Base-by-base conservation (phyloP, 2,329 filamentous ascomycete species). In the Didymella glomerata region DNA sequence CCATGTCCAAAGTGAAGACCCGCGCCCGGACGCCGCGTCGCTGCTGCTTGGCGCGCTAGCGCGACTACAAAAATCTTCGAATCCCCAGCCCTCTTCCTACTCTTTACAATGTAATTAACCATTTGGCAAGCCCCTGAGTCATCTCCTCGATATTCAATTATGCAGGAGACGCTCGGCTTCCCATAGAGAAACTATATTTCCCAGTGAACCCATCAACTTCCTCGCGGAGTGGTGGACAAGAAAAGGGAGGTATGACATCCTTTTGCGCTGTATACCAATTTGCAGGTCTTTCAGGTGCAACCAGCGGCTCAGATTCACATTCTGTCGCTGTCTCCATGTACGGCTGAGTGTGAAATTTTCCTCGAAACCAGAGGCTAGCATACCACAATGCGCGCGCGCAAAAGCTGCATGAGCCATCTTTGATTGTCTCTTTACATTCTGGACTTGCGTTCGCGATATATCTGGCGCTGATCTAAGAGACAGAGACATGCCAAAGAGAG, bases 141-240 rank as follows among this genome's bases (percentile, higher is more conserved):
- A 96, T 94, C 93, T 90, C 90, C 88, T 88, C 91, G 88, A 90
- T 87, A 60, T 73, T 93, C 91, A 92, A 86, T 98, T 86, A 90
- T 92, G 93, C 88, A 91, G 92, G 83, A 91, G 93, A 94, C 92
- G 95, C 95, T 99, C 93, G 93, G 89, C 92, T 93, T 91, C 91
- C 90, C 94, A 90, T 92, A 96, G 91, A 90, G 77, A 83, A 86
- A 82, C 54, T 79, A 80, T 82, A 82, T 84, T 88, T 86, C 87
- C 76, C 79, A 70, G 73, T 90, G 67, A 70, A 65, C 79, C 79
- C 73, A 72, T 74, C 78, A 73, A 78, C 73, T 76, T 88, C 82
- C 85, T 83, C 67, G 74, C 63, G 77, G 66, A 74, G 76, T 63
- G 76, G 65, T 70, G 77, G 79, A 78, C 75, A 66, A 73, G 67